Conservation (phyloP, 2,329 filamentous ascomycete species). For the Dothiorella sarmentorum region DNA sequence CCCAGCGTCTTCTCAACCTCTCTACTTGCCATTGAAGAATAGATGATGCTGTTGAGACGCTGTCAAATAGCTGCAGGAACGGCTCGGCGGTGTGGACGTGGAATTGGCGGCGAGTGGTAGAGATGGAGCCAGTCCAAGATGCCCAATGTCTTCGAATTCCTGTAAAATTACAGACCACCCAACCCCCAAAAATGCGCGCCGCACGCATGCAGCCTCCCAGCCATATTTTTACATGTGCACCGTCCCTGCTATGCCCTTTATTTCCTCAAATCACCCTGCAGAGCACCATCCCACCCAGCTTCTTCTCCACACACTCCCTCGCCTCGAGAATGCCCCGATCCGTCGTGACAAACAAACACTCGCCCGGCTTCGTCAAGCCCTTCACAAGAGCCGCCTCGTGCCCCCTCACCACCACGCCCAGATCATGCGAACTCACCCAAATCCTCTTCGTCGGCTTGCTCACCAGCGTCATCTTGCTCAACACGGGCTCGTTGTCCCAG, state of each 20-base stretch:
- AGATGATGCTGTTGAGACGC: no score
- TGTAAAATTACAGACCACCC: conserved; percentile 5
- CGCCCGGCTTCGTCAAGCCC: conserved; percentile 71
- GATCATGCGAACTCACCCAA: conserved; percentile 59
- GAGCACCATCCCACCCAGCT: conserved; percentile 74
- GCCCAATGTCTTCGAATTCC: not conserved
- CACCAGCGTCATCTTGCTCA: conserved; percentile 63
- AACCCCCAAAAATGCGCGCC: conserved; percentile 8
- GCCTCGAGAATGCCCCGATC: conserved; percentile 75
- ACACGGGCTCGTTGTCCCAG: conserved; percentile 75
- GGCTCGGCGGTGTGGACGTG: no score
- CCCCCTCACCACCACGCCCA: conserved; percentile 67
- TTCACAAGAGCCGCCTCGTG: conserved; percentile 63
- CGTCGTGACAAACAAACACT: conserved; percentile 77
- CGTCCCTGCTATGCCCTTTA: not conserved
- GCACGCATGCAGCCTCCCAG: not conserved
- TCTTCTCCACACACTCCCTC: conserved; percentile 76
- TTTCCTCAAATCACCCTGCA: conserved; percentile 59
- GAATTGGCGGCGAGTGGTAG: not conserved
- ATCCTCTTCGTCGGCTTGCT: conserved; percentile 73
- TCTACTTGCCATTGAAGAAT: no score
- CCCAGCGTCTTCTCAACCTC: not conserved
- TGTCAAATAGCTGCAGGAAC: no score
- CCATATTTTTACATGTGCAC: no score
- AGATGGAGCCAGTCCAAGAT: not conserved